Conservation (phyloP, 176 grass and related monocot genomes). For the Bromus sterilis region DNA sequence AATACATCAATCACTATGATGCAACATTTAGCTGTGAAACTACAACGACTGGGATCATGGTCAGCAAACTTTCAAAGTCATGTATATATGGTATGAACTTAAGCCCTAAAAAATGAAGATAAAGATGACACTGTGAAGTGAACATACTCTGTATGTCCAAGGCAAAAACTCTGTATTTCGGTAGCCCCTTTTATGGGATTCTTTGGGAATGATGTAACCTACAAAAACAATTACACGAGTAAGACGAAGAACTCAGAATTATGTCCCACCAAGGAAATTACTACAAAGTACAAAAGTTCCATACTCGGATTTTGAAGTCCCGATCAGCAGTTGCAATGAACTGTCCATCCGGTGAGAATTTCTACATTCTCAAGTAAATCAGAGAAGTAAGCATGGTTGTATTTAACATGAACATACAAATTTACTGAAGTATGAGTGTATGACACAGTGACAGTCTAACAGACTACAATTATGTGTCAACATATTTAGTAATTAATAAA, state of each 20-base stretch:
- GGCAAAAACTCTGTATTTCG: conserved; percentile 97
- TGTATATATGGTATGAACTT: neutral
- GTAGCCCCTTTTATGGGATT: conserved; percentile 51
- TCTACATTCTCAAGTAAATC: conserved; percentile 35
- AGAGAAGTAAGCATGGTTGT: neutral
- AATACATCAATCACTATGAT: neutral
- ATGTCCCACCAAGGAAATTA: neutral
- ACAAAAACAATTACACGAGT: conserved; percentile 15
- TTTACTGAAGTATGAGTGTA: neutral
- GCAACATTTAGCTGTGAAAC: neutral
- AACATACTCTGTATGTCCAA: conserved; percentile 94
- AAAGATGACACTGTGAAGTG: neutral
- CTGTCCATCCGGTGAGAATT: conserved; percentile 83
- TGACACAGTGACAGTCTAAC: neutral
- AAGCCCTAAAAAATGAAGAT: conserved; percentile 12
- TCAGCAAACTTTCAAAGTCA: neutral
- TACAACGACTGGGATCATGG: neutral
- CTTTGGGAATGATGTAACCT: conserved; percentile 79
- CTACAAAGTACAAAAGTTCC: conserved; percentile 13
- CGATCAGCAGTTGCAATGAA: conserved; percentile 90
- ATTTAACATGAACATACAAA: neutral
- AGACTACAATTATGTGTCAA: neutral
- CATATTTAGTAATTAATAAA: neutral
- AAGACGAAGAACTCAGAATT: conserved; percentile 15
- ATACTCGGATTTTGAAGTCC: conserved; percentile 95